These are phyloP conservation scores for Coccomyxa subellipsoidea DNA, from an alignment of 163 green algal genomes.

Conservation along the genomic window DNA sequence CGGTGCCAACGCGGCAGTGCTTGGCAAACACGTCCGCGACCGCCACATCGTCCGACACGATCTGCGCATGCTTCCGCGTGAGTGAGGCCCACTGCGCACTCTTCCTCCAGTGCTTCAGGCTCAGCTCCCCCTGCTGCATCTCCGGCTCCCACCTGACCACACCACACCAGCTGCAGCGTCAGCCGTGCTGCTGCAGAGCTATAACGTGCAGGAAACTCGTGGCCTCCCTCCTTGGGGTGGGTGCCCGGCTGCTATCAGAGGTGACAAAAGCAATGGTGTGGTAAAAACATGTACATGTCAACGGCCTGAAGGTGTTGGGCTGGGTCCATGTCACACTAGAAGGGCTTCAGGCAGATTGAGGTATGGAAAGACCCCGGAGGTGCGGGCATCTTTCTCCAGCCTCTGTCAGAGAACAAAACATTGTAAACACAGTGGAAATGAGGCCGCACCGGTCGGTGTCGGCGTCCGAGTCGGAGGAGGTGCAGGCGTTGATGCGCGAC, in stretches of 20 bases:
- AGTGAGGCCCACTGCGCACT: slow-evolving; percentile 36
- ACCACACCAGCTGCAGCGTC: too few relatives aligned
- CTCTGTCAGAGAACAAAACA: too few relatives aligned
- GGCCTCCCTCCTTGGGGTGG: too few relatives aligned
- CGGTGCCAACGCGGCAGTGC: neutral
- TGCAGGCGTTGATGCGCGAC: slow-evolving; percentile 36
- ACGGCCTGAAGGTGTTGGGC: neutral
- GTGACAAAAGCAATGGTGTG: neutral
- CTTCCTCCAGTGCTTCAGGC: slow-evolving; percentile 33
- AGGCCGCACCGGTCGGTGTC: neutral
- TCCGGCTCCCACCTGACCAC: neutral
- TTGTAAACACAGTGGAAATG: too few relatives aligned
- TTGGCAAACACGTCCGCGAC: neutral
- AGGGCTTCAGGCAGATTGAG: too few relatives aligned
- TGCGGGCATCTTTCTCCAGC: too few relatives aligned
- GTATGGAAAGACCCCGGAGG: too few relatives aligned
- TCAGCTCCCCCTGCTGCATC: neutral
- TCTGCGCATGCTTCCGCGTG: slow-evolving; percentile 32
- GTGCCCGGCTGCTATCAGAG: too few relatives aligned
- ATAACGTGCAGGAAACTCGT: too few relatives aligned
- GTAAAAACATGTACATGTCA: neutral
- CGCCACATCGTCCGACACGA: slow-evolving; percentile 25
- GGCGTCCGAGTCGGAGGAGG: neutral
- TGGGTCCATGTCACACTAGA: too few relatives aligned
- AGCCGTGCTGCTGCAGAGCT: neutral